Evolutionary conservation across 176 grass and related monocot genomes (phyloP).

Genomic region (Eragrostis nindensis): DNA sequence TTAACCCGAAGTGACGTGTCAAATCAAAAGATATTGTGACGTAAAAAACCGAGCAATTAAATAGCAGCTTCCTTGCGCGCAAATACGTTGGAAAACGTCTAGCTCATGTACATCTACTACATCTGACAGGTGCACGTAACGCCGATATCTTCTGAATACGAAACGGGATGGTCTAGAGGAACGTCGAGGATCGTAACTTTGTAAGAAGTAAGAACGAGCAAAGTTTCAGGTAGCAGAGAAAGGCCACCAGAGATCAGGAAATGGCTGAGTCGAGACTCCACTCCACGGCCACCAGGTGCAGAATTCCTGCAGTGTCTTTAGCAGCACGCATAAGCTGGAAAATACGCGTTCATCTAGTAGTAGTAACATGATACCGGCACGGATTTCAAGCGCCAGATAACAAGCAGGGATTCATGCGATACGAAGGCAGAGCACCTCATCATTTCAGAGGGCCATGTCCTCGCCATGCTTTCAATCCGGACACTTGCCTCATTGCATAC

Average conservation of each 20-base stretch:
- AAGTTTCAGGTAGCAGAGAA: too few relatives aligned
- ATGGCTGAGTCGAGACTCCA: neutral
- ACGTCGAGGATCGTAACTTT: too few relatives aligned
- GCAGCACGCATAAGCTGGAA: neutral
- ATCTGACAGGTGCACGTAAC: too few relatives aligned
- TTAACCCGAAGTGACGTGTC: neutral
- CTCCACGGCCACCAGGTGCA: neutral
- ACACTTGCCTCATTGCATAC: neutral
- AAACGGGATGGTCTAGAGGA: too few relatives aligned
- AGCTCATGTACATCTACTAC: neutral
- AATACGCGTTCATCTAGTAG: neutral
- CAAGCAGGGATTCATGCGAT: neutral
- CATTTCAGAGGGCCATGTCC: neutral
- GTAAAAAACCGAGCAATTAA: neutral
- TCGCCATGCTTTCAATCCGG: neutral
- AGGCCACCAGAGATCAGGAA: too few relatives aligned
- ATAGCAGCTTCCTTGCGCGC: neutral
- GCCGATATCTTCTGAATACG: too few relatives aligned
- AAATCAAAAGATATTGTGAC: neutral
- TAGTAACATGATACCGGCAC: neutral
- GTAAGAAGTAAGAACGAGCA: too few relatives aligned
- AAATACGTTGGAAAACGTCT: neutral
- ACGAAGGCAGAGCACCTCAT: neutral
- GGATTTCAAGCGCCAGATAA: neutral
- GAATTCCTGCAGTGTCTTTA: neutral